Conservation (phyloP, 495 filamentous ascomycete species). For the Cladorrhinum samala region DNA sequence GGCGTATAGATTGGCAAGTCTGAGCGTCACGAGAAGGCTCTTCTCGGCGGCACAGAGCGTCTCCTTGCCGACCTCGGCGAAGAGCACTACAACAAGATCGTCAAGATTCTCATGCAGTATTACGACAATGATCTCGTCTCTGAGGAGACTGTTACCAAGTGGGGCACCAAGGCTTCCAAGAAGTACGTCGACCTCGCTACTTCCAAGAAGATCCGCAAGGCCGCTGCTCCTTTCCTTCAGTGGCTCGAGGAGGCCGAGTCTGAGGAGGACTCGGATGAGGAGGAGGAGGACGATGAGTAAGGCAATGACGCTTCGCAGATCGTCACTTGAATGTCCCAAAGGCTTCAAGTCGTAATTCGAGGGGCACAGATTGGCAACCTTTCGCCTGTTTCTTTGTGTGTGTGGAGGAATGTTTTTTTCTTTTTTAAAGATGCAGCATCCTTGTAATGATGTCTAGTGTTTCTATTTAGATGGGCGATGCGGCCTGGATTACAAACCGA, state of each 20-base stretch:
- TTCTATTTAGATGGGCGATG: too few species aligned
- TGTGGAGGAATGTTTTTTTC: too few species aligned
- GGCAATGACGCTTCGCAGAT: too few species aligned
- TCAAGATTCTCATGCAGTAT: slow-evolving; percentile 77
- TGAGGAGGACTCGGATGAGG: slow-evolving; percentile 72
- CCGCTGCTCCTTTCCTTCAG: slow-evolving; percentile 84
- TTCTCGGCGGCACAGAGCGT: slow-evolving; percentile 94
- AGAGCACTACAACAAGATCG: slow-evolving; percentile 68
- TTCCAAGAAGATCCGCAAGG: slow-evolving; percentile 94
- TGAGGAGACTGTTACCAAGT: slow-evolving; percentile 83
- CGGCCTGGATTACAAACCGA: too few species aligned
- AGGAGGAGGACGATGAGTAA: slow-evolving; percentile 26
- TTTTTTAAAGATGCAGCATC: too few species aligned
- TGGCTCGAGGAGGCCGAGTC: slow-evolving; percentile 86
- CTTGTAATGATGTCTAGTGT: too few species aligned
- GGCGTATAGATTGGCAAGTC: slow-evolving; percentile 66
- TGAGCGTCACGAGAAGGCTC: slow-evolving; percentile 90
- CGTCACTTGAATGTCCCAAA: neutral
- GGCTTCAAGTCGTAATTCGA: too few species aligned
- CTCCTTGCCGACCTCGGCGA: slow-evolving; percentile 65
- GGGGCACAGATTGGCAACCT: too few species aligned
- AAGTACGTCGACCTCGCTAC: slow-evolving; percentile 87
- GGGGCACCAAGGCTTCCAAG: slow-evolving; percentile 93
- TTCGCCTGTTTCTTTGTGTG: too few species aligned
- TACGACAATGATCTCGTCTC: slow-evolving; percentile 82